Percentiles rank a stretch among this genome's conserved stretches.
Evolutionary conservation across 345 rosid species (phyloP).

Genomic region (Psidium guajava): DNA sequence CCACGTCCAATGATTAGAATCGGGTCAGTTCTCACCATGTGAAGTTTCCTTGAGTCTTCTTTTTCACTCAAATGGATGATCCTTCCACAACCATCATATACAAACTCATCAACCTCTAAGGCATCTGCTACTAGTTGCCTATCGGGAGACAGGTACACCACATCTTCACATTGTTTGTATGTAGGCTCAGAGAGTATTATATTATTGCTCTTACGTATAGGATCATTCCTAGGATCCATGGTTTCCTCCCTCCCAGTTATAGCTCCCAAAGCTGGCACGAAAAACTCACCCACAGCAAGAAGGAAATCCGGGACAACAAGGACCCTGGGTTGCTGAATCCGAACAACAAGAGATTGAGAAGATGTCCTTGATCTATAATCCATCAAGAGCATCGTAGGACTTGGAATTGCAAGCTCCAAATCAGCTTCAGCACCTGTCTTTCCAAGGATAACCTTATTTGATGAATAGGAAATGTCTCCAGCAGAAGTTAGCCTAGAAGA

Average conservation of each 20-base stretch:
- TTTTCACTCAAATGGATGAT: slow-evolving; percentile 52
- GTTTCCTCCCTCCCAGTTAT: slow-evolving; percentile 93
- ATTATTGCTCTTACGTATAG: slow-evolving; percentile 54
- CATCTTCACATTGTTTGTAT: slow-evolving; percentile 68
- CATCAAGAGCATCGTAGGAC: slow-evolving; percentile 89
- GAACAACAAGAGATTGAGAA: slow-evolving; percentile 75
- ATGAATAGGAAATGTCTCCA: slow-evolving; percentile 44
- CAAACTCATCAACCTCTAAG: slow-evolving; percentile 68
- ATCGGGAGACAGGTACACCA: slow-evolving; percentile 68
- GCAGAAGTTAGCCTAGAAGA: slow-evolving; percentile 61
- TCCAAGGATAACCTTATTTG: slow-evolving; percentile 40
- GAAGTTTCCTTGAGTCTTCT: slow-evolving; percentile 32
- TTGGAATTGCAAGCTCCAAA: slow-evolving; percentile 43
- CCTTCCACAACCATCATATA: slow-evolving; percentile 89
- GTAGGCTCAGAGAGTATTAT: slow-evolving; percentile 62
- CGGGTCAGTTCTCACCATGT: slow-evolving; percentile 43
- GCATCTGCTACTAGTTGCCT: slow-evolving; percentile 80
- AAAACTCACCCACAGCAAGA: slow-evolving; percentile 87
- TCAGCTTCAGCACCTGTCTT: slow-evolving; percentile 33
- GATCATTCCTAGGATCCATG: slow-evolving; percentile 88
- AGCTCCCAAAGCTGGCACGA: slow-evolving; percentile 81
- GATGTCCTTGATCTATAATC: slow-evolving; percentile 89
- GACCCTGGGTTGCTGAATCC: slow-evolving; percentile 89
- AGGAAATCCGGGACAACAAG: slow-evolving; percentile 98
- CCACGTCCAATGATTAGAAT: slow-evolving; percentile 84